Evolutionary conservation across 495 filamentous ascomycete species (phyloP).

Genomic region (Penicillium soppii): DNA sequence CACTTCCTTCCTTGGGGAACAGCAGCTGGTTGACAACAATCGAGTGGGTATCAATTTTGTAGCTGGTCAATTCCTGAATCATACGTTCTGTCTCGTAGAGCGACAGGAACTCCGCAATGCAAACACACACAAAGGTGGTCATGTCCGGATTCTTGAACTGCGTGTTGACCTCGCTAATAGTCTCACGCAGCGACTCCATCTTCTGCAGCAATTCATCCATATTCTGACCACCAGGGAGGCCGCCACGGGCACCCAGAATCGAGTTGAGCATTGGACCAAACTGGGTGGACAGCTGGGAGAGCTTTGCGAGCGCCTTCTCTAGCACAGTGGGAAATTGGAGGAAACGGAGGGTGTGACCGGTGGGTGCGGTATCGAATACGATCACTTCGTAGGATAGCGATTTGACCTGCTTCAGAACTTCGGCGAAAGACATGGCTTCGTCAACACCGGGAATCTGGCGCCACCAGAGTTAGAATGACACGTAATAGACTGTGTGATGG

Average conservation of each 20-base stretch:
- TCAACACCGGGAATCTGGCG: conserved; percentile 93
- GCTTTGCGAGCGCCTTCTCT: conserved; percentile 95
- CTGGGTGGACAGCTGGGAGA: conserved; percentile 89
- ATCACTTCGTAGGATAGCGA: conserved; percentile 98
- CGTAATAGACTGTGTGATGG: not conserved
- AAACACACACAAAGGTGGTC: conserved; percentile 97
- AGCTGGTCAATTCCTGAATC: conserved; percentile 95
- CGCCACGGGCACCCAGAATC: conserved; percentile 77
- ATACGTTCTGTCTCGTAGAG: conserved; percentile 99
- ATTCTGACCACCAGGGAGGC: conserved; percentile 86
- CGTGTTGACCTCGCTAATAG: conserved; percentile 92
- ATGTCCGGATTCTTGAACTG: conserved; percentile 97
- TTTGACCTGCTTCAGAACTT: conserved; percentile 98
- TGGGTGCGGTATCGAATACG: conserved; percentile 98
- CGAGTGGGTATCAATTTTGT: conserved; percentile 92
- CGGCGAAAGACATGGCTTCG: conserved; percentile 99
- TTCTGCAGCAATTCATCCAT: conserved; percentile 89
- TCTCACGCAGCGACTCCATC: conserved; percentile 87
- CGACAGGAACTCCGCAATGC: conserved; percentile 95
- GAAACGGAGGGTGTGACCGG: conserved; percentile 98
- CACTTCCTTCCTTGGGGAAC: conserved; percentile 82
- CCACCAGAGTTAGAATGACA: conserved; percentile 6
- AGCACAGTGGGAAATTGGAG: conserved; percentile 97
- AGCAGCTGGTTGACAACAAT: conserved; percentile 98
- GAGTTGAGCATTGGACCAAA: conserved; percentile 96